Base-by-base conservation (phyloP, 441 rosid species). In the Populus hybrid region DNA sequence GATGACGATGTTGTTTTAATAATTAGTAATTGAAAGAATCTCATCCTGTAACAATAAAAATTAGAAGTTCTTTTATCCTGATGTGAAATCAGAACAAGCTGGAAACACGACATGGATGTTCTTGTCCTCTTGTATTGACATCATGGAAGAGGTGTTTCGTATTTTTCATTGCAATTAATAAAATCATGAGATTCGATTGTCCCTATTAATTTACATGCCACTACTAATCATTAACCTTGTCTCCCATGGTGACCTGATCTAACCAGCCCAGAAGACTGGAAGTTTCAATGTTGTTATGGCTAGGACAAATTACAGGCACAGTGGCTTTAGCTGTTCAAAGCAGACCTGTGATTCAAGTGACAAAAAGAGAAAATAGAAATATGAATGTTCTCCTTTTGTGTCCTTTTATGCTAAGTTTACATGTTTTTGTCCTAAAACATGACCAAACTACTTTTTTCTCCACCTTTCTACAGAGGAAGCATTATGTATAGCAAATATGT, bases 381-480 rank as follows among this genome's bases (percentile, higher is more conserved):
- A 67, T 78, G 76, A 65, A 70, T 71, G 59, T 38, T 61, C 63
- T 75, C 28, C 9, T 68, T 50, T 73, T 11, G 16, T 67, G 46
- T 36, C 36, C 11, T 72, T 65, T 9, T 34, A 36, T 36, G 40
- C 9, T 36, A 2, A 18, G 63, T 74, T 36, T 70, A 3, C 23
- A 18, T 32, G 21, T 4, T 10, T 69, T 78, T 21, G 68, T 35
- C 63, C 28, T 59, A 80, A n/a, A 59, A 61, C 36, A 68, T 69
- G 79, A 76, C 23, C 57, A 30, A 16, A 26, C 69, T 57, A 32
- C 8, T 21, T 71, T 77, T 61, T 80, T 68, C 65, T 18, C 9
- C 10, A 54, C 63, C 78, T 73, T 73, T 40, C 72, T 77, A 21
- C 57, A 67, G 36, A 77, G 83, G 77, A 73, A 65, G 77, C 79